phyloP scores from a whole-genome alignment of 495 filamentous ascomycete species.

The Bacidia rubella region DNA sequence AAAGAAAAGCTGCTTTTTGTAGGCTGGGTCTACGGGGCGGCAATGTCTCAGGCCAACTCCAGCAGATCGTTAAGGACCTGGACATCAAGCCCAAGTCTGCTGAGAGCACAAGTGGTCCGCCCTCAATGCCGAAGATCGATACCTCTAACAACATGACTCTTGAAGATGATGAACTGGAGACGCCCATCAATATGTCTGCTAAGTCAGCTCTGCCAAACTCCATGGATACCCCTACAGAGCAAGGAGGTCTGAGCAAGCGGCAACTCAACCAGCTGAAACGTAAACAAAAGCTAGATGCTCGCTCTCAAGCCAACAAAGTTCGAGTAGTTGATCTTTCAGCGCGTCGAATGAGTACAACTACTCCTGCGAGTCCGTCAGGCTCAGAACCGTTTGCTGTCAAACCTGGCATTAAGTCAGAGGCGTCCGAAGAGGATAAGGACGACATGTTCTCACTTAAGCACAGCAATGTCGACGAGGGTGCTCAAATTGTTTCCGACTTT shows the following conservation, averaged over 20 bases:
- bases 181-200: conserved; percentile 27
- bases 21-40: conserved; percentile 75
- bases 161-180: conserved; percentile 34
- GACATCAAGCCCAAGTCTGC: conserved; percentile 37
- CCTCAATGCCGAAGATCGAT: conserved; percentile 33
- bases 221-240: conserved; percentile 42
- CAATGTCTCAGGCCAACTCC: conserved; percentile 71
- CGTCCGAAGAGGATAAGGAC: conserved; percentile 32
- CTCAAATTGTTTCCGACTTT: conserved; percentile 88
- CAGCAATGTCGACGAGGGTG: conserved; percentile 64
- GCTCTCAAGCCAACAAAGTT: conserved; percentile 77
- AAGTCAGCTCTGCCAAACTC: conserved; percentile 37
- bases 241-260: conserved; percentile 67
- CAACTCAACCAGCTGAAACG: conserved; percentile 90
- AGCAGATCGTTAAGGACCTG: conserved; percentile 43
- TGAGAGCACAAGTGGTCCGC: conserved; percentile 27
- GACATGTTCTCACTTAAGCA: conserved; percentile 87
- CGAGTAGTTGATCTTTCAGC: conserved; percentile 74
- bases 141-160: conserved; percentile 24
- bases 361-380: conserved; percentile 43
- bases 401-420: conserved; percentile 42
- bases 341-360: conserved; percentile 52
- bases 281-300: conserved; percentile 72
- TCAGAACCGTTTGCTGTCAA: conserved; percentile 61
- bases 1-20: conserved; percentile 73